Conservation (phyloP, 108 stramenopile genomes). For the Nitzschia palea region DNA sequence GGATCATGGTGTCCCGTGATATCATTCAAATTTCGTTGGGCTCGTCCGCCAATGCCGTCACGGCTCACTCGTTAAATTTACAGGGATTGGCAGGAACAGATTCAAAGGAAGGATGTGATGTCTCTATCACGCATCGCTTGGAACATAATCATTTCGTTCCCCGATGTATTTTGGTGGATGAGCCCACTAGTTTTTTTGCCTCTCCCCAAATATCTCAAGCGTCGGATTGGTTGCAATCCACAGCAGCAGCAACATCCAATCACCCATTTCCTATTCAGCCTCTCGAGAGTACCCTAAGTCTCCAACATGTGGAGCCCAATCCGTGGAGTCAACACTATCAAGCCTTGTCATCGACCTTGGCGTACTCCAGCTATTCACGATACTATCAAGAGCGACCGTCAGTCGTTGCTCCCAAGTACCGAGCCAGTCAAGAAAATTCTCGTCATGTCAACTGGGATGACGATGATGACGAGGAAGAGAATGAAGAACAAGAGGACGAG, state of each 20-base stretch:
- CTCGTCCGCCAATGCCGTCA: slow-evolving; percentile 54
- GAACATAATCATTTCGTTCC: slow-evolving; percentile 50
- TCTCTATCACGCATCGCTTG: slow-evolving; percentile 50
- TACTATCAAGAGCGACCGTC: slow-evolving; percentile 24
- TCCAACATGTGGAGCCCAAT: neutral
- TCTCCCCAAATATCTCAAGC: neutral
- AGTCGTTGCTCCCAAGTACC: neutral
- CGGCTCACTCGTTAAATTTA: slow-evolving; percentile 73
- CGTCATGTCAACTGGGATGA: slow-evolving; percentile 70
- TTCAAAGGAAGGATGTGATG: slow-evolving; percentile 50
- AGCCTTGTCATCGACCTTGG: slow-evolving; percentile 35
- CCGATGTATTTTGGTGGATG: slow-evolving; percentile 68
- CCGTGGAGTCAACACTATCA: neutral
- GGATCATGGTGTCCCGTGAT: slow-evolving; percentile 34
- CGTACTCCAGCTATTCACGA: slow-evolving; percentile 39
- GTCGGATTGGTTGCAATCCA: neutral
- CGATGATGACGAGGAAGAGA: slow-evolving; percentile 53
- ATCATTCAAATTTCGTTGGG: slow-evolving; percentile 70
- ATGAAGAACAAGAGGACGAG: slow-evolving; percentile 51
- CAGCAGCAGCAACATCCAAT: neutral
- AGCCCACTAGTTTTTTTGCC: slow-evolving; percentile 15
- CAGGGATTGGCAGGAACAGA: slow-evolving; percentile 70
- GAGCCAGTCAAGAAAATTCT: slow-evolving; percentile 14
- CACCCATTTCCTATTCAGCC: slow-evolving; percentile 1
- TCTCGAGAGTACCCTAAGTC: neutral